Percentiles rank a stretch among this genome's conserved stretches.
Evolutionary conservation across 2,329 filamentous ascomycete species (phyloP).

Genomic region (Aspergillus sp.): DNA sequence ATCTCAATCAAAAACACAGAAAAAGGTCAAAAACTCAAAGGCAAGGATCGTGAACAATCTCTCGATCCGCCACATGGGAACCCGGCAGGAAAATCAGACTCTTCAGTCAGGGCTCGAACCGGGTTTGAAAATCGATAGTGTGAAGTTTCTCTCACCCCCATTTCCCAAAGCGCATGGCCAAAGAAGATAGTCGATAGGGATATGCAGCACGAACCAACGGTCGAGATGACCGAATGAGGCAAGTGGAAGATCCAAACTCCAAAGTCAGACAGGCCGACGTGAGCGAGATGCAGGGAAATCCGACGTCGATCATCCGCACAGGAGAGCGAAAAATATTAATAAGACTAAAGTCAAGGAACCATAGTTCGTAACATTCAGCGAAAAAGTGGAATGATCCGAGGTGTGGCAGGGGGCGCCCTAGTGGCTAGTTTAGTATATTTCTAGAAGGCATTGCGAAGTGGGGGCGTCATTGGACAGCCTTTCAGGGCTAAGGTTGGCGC

Average conservation of each 20-base stretch:
- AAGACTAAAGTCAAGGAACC: not conserved
- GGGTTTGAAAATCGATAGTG: not conserved
- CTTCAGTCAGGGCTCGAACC: not conserved
- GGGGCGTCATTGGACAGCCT: not conserved
- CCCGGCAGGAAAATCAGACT: not conserved
- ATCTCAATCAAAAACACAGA: not conserved
- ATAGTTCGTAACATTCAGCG: not conserved
- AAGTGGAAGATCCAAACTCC: not conserved
- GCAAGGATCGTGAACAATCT: not conserved
- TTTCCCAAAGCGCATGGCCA: not conserved
- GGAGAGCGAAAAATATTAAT: not conserved
- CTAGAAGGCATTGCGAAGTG: conserved; percentile 11
- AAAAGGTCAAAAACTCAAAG: not conserved
- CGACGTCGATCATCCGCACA: conserved; percentile 11
- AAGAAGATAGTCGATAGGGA: not conserved
- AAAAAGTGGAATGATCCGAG: not conserved
- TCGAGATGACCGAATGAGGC: not conserved
- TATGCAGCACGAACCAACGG: not conserved
- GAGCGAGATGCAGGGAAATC: conserved; percentile 2
- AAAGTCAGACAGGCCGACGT: not conserved
- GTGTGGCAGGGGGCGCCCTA: not conserved
- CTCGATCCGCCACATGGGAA: not conserved
- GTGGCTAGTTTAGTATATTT: not conserved
- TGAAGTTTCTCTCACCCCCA: not conserved
- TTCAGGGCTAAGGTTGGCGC: conserved; percentile 4